These are phyloP conservation scores for Phyllosticta citriasiana DNA, from an alignment of 2,329 filamentous ascomycete genomes.

Conservation along the genomic window DNA sequence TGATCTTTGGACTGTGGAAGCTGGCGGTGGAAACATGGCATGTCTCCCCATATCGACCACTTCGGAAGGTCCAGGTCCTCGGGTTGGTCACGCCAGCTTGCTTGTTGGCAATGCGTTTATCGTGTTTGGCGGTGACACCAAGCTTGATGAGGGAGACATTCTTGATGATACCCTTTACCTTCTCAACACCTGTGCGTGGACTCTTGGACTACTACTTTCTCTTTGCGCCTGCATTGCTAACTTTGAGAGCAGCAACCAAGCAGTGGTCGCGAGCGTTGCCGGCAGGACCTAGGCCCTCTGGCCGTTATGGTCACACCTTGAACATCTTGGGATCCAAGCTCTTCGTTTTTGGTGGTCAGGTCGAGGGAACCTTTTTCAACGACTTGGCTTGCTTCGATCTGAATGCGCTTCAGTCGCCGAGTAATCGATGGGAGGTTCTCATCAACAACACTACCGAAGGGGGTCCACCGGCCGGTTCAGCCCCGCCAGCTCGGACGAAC, in stretches of 20 bases:
- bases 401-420: conserved; percentile 83
- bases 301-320: conserved; percentile 89
- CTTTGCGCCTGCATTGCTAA: conserved; percentile 17
- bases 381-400: conserved; percentile 91
- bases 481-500: conserved; percentile 55
- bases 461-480: conserved; percentile 28
- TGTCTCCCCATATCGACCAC: conserved; percentile 90
- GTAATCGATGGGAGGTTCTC: conserved; percentile 92
- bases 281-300: conserved; percentile 72
- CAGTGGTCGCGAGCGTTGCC: conserved; percentile 96
- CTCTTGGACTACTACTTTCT: neutral
- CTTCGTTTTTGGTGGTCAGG: conserved; percentile 94
- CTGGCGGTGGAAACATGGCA: conserved; percentile 66
- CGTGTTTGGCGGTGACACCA: conserved; percentile 96
- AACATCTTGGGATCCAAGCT: conserved; percentile 97
- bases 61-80: conserved; percentile 84
- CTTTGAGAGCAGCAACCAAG: conserved; percentile 60
- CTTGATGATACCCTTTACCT: conserved; percentile 94
- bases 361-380: conserved; percentile 97
- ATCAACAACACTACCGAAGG: conserved; percentile 61
- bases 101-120: conserved; percentile 98
- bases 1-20: conserved; percentile 96
- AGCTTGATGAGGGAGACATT: conserved; percentile 83
- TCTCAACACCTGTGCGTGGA: conserved; percentile 81
- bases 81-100: conserved; percentile 88